Evolutionary conservation across 202 grass and related monocot species (phyloP).

Genomic region (Setaria viridis): DNA sequence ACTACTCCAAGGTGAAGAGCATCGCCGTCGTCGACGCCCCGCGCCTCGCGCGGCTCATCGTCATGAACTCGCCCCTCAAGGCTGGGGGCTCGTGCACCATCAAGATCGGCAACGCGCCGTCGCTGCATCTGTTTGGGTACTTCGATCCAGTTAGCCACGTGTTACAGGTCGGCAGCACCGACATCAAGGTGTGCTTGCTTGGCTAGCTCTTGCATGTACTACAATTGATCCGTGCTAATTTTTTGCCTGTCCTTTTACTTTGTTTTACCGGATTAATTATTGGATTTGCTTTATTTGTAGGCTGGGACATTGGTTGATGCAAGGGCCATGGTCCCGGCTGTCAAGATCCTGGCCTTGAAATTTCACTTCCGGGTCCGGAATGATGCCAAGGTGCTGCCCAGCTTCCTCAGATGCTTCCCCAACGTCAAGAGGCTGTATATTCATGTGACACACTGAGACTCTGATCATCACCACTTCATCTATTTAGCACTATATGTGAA

Average conservation of each 20-base stretch:
- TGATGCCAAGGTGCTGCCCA: no score
- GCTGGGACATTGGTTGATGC: neutral
- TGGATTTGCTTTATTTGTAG: neutral
- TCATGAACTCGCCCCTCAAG: neutral
- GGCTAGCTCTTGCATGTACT: neutral
- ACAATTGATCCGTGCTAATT: no score
- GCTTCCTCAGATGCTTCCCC: no score
- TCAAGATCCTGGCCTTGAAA: neutral
- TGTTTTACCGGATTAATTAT: neutral
- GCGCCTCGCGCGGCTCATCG: no score
- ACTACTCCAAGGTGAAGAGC: neutral
- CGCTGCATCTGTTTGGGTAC: neutral
- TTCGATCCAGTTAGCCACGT: neutral
- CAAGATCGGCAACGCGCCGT: neutral
- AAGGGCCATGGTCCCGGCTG: neutral
- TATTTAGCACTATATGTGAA: no score
- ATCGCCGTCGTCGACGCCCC: no score
- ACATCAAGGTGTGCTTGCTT: neutral
- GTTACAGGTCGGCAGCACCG: neutral
- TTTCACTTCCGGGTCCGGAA: neutral
- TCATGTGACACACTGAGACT: no score
- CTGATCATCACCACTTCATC: no score
- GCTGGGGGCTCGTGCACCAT: neutral
- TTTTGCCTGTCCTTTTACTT: neutral
- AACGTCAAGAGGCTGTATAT: no score